Conservation (phyloP, 1,284 basidiomycete genomes). For the Pascua guehoae region DNA sequence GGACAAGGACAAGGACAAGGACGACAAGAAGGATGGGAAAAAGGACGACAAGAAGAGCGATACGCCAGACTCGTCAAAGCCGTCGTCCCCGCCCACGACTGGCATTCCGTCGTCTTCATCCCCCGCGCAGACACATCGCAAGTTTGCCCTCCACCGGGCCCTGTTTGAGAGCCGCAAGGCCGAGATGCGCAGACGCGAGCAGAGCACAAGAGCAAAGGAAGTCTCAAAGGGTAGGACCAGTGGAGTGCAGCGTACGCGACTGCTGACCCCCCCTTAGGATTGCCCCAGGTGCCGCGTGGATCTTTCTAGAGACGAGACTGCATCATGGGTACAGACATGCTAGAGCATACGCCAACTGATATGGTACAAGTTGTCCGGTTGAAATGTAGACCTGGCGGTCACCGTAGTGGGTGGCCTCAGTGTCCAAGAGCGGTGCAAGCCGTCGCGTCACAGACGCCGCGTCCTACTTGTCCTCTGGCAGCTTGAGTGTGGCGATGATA, state of each 20-base stretch:
- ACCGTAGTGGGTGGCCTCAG: no score
- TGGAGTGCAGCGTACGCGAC: background rate
- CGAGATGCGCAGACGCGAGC: slow-evolving; percentile 35
- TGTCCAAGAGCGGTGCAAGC: no score
- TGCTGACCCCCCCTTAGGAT: slow-evolving; percentile 8
- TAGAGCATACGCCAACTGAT: no score
- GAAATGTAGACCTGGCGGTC: no score
- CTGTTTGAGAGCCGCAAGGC: slow-evolving; percentile 44
- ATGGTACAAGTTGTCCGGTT: no score
- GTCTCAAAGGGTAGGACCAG: slow-evolving; percentile 36
- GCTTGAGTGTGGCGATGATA: slow-evolving; percentile 32
- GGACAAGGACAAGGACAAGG: slow-evolving; percentile 20
- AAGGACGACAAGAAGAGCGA: slow-evolving; percentile 1
- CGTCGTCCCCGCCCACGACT: slow-evolving; percentile 9
- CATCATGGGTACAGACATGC: no score
- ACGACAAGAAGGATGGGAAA: slow-evolving; percentile 15
- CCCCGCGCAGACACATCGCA: slow-evolving; percentile 33
- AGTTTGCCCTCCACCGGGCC: slow-evolving; percentile 43
- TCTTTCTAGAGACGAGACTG: slow-evolving; percentile 10
- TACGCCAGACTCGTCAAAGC: background rate
- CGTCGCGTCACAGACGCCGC: no score
- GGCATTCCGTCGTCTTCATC: slow-evolving; percentile 13
- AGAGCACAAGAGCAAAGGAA: slow-evolving; percentile 44
- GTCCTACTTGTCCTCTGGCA: background rate
- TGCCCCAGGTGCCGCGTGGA: slow-evolving; percentile 27